These are phyloP conservation scores for Boletus fagicola DNA, from an alignment of 768 basidiomycete species.

Conservation along the genomic window DNA sequence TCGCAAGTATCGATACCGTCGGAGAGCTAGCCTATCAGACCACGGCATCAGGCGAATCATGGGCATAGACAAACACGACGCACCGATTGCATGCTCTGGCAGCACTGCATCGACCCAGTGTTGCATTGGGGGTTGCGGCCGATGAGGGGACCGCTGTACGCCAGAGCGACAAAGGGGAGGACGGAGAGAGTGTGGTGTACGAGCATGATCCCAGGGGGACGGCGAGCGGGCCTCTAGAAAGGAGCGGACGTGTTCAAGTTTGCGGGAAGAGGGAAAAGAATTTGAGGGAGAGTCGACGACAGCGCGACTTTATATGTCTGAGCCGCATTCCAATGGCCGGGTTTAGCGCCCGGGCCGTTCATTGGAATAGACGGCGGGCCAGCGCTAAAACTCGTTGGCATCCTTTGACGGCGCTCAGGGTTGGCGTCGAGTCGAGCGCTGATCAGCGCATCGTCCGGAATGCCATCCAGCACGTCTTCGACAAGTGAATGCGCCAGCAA, in stretches of 20 bases:
- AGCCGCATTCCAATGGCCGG: constrained; percentile 10
- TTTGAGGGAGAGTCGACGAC: constrained; percentile 5
- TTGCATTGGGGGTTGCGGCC: constrained; percentile 27
- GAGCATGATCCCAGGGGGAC: constrained; percentile 15
- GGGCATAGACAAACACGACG: neutral
- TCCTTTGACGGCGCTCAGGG: neutral
- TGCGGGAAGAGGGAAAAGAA: constrained; percentile 7
- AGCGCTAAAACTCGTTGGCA: constrained; percentile 3
- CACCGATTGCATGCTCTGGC: constrained; percentile 21
- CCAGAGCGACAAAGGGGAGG: constrained; percentile 20
- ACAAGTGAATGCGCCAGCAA: neutral
- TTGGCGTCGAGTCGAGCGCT: no score
- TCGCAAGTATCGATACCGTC: neutral
- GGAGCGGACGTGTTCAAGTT: constrained; percentile 23
- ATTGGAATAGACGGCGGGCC: neutral
- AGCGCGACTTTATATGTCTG: constrained; percentile 21
- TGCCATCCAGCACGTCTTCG: neutral
- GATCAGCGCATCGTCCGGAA: neutral
- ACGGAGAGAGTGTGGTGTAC: constrained; percentile 10
- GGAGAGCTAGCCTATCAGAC: constrained; percentile 12
- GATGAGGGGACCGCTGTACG: constrained; percentile 19
- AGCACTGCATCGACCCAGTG: constrained; percentile 22
- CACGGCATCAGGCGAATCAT: constrained; percentile 6
- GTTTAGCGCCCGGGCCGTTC: constrained; percentile 10
- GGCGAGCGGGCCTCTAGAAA: constrained; percentile 16